phyloP scores from a whole-genome alignment of 768 basidiomycete genomes.

The Tulasnella sp. region DNA sequence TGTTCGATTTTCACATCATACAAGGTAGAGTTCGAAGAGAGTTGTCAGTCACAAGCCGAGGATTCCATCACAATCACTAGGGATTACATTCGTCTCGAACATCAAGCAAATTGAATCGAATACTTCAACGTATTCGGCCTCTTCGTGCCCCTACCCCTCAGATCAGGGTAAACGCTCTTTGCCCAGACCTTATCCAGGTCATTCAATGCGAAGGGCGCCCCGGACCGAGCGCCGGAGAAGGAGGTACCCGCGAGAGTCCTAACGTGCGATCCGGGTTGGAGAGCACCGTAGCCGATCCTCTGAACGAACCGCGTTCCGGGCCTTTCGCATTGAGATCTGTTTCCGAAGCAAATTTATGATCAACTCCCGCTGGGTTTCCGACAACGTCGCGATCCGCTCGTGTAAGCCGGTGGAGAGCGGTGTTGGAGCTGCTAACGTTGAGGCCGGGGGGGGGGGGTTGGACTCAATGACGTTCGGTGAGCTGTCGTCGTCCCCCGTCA shows the following conservation, averaged over 20 bases:
- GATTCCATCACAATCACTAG: background rate
- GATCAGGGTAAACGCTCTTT: background rate
- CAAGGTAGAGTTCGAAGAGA: too few relatives aligned
- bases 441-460: background rate
- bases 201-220: background rate
- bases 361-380: background rate
- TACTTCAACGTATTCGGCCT: background rate
- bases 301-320: background rate
- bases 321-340: background rate
- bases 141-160: background rate
- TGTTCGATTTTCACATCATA: background rate
- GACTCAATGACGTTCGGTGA: constrained; percentile 37
- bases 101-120: background rate
- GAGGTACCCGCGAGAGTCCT: constrained; percentile 39
- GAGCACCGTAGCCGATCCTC: background rate
- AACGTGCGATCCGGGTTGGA: constrained; percentile 13
- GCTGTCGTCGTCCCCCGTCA: constrained; percentile 41
- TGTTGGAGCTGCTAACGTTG: background rate
- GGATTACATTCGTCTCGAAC: background rate
- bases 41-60: too few relatives aligned
- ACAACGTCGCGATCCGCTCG: background rate
- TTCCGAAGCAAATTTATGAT: background rate
- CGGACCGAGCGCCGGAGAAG: constrained; percentile 48
- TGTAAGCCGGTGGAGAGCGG: background rate
- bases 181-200: constrained; percentile 22